Evolutionary conservation across 345 rosid genomes (phyloP).

Genomic region (Lagerstroemia speciosa): DNA sequence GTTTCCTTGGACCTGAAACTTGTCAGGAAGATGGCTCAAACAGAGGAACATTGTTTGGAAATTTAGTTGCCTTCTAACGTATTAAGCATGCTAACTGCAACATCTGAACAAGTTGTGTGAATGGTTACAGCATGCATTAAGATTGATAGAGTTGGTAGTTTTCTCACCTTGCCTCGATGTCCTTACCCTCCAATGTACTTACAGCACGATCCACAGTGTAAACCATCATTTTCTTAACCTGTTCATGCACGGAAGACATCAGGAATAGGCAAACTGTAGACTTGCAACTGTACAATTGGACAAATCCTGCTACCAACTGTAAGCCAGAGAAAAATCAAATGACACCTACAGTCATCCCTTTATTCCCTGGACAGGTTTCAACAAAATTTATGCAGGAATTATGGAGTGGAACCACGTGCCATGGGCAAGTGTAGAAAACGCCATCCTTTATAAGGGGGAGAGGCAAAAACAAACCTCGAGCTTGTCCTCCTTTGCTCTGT

Average conservation of each 20-base stretch:
- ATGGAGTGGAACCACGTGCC: neutral
- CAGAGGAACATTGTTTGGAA: neutral
- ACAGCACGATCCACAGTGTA: neutral
- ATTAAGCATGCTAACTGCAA: neutral
- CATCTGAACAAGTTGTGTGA: neutral
- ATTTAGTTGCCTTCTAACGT: neutral
- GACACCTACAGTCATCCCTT: neutral
- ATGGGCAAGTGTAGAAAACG: neutral
- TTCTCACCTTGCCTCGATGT: neutral
- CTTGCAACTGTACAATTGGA: neutral
- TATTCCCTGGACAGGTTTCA: neutral
- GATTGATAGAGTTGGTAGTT: neutral
- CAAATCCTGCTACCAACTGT: neutral
- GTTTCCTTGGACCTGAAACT: neutral
- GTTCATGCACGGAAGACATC: neutral
- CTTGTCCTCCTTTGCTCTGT: constrained; percentile 6
- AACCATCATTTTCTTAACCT: constrained; percentile 2
- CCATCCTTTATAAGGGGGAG: neutral
- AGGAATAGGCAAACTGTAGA: neutral
- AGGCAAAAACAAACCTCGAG: constrained; percentile 4
- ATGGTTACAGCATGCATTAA: neutral
- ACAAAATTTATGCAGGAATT: neutral
- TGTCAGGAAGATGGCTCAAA: neutral
- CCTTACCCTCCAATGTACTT: neutral
- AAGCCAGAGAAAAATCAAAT: neutral